Evolutionary conservation across 2,329 filamentous ascomycete genomes (phyloP).

Genomic region (Trichophyton equinum): DNA sequence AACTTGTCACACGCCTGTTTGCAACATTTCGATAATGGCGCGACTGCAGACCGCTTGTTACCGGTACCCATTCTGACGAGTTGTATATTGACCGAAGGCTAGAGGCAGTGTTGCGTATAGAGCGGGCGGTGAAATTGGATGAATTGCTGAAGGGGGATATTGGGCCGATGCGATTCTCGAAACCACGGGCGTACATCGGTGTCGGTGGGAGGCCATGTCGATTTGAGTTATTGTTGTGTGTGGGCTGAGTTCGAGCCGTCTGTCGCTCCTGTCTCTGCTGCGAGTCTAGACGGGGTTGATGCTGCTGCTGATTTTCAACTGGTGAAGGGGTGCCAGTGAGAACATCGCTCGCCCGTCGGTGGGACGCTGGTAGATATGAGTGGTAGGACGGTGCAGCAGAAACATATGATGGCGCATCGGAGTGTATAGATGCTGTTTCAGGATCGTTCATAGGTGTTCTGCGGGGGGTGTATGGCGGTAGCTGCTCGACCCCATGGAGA

Average conservation of each 20-base stretch:
- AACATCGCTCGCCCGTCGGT: constrained; percentile 9
- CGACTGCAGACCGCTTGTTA: constrained; percentile 42
- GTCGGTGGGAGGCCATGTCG: constrained; percentile 12
- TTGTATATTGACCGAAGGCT: constrained; percentile 41
- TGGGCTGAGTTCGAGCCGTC: constrained; percentile 15
- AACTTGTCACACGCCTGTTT: constrained; percentile 43
- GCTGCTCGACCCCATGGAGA: constrained; percentile 12
- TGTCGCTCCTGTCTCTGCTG: constrained; percentile 15
- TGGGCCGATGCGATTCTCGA: constrained; percentile 14
- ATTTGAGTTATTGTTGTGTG: neutral
- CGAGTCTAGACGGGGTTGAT: neutral
- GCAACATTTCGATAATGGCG: constrained; percentile 54
- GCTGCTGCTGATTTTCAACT: constrained; percentile 11
- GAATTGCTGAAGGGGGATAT: constrained; percentile 12
- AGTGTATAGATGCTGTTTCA: constrained; percentile 55
- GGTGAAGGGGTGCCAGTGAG: neutral
- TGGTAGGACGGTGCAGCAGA: constrained; percentile 56
- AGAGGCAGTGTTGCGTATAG: constrained; percentile 11
- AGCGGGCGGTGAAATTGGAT: neutral
- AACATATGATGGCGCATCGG: constrained; percentile 55
- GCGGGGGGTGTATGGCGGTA: constrained; percentile 15
- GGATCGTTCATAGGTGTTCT: constrained; percentile 35
- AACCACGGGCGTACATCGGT: constrained; percentile 40
- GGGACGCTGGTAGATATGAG: constrained; percentile 25
- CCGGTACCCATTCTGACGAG: constrained; percentile 47